Percentiles rank a stretch among this genome's conserved stretches.
These are phyloP conservation scores for Boletellus ananas DNA, from an alignment of 768 basidiomycete genomes.

Conservation along the genomic window DNA sequence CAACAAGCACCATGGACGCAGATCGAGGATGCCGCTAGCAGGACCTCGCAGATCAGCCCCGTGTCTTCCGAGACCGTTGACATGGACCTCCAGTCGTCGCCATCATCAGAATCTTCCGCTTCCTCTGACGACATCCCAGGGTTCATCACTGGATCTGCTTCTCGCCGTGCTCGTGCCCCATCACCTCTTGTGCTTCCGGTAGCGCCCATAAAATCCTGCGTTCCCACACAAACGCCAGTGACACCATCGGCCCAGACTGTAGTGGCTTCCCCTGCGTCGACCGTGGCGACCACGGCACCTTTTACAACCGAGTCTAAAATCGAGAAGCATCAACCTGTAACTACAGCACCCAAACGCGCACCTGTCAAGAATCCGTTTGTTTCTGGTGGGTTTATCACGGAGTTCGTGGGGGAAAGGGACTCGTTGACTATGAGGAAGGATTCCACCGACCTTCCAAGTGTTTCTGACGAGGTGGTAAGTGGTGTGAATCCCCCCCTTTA, in stretches of 20 bases:
- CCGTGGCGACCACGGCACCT: slow-evolving; percentile 11
- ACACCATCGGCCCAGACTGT: slow-evolving; percentile 13
- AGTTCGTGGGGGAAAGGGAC: slow-evolving; percentile 35
- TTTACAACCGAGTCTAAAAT: slow-evolving; percentile 2
- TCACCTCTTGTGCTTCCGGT: slow-evolving; percentile 25
- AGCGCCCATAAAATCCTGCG: slow-evolving; percentile 7
- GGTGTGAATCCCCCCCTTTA: background rate
- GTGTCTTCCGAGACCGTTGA: slow-evolving; percentile 33
- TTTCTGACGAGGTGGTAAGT: slow-evolving; percentile 17
- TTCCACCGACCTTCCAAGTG: slow-evolving; percentile 13
- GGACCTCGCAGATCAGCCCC: slow-evolving; percentile 28
- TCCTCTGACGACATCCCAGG: slow-evolving; percentile 31
- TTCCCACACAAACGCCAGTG: slow-evolving; percentile 13
- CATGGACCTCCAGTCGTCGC: slow-evolving; percentile 34
- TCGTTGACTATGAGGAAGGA: slow-evolving; percentile 21
- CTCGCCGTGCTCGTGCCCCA: slow-evolving; percentile 24
- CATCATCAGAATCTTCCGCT: slow-evolving; percentile 22
- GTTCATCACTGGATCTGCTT: slow-evolving; percentile 30
- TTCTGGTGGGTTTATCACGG: slow-evolving; percentile 47
- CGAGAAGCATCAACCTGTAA: slow-evolving; percentile 11
- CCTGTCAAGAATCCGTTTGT: slow-evolving; percentile 43
- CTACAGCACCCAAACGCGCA: slow-evolving; percentile 14
- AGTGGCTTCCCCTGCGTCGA: slow-evolving; percentile 18
- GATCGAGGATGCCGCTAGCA: slow-evolving; percentile 27
- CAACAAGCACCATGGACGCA: slow-evolving; percentile 19